Percentiles rank a stretch among this genome's conserved stretches.
These are phyloP conservation scores for Kazachstania sp. DNA, from an alignment of 1,139 yeast species.

Conservation along the genomic window DNA sequence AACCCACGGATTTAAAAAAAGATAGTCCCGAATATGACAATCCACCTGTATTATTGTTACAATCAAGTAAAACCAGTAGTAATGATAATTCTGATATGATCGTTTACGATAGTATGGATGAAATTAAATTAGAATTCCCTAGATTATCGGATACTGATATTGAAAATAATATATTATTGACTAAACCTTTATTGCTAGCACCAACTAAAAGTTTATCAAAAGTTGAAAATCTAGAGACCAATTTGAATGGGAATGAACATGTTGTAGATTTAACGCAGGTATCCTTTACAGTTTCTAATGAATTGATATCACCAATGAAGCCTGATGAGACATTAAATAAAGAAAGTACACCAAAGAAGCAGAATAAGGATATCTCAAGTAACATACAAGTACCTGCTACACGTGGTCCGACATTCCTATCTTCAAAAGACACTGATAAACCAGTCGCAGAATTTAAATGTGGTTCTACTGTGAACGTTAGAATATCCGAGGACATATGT, in stretches of 20 bases:
- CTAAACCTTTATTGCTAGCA: not conserved
- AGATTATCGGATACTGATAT: not conserved
- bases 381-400: conserved; percentile 27
- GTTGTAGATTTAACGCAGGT: conserved; percentile 24
- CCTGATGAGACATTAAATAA: conserved; percentile 1
- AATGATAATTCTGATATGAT: not conserved
- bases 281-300: conserved; percentile 24
- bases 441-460: not conserved
- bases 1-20: too few relatives aligned
- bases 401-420: conserved; percentile 16
- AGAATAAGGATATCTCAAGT: not conserved
- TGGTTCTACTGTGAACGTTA: not conserved
- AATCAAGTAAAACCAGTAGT: not conserved
- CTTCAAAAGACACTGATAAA: not conserved
- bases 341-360: not conserved
- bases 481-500: not conserved
- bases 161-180: not conserved
- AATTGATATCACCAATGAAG: conserved; percentile 25
- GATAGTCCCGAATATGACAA: not conserved
- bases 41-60: not conserved
- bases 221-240: too few relatives aligned
- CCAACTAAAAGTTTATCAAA: too few relatives aligned
- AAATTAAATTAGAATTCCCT: conserved; percentile 5
- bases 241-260: conserved; percentile 7
- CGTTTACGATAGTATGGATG: conserved; percentile 15